Conservation (phyloP, 441 rosid species). For the Gossypium gossypioides region DNA sequence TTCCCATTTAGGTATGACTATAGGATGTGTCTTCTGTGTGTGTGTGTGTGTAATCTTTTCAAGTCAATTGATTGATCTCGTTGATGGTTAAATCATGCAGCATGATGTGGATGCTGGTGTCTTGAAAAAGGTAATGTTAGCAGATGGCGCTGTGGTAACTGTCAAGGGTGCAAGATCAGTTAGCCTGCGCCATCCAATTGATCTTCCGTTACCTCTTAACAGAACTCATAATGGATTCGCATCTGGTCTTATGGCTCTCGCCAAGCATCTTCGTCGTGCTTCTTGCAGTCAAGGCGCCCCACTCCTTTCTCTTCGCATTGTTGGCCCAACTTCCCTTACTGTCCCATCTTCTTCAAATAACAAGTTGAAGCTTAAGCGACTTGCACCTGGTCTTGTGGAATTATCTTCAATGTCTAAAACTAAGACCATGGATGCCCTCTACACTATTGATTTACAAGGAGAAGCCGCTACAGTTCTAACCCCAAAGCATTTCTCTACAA, state of each 20-base stretch:
- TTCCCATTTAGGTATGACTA: not conserved
- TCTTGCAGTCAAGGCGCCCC: conserved; percentile 35
- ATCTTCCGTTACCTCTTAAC: conserved; percentile 68
- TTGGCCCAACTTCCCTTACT: conserved; percentile 68
- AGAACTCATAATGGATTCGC: conserved; percentile 53
- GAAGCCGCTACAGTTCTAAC: conserved; percentile 44
- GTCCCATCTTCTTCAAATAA: conserved; percentile 45
- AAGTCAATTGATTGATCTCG: conserved; percentile 1
- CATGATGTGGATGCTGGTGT: conserved; percentile 93
- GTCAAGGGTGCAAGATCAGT: conserved; percentile 90
- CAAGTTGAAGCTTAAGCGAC: conserved; percentile 77
- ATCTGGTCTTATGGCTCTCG: conserved; percentile 67
- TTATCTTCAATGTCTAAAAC: conserved; percentile 43
- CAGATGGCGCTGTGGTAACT: conserved; percentile 82
- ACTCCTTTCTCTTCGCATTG: conserved; percentile 72
- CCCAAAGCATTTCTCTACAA: conserved; percentile 56
- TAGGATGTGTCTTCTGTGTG: no score
- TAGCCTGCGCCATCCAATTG: conserved; percentile 72
- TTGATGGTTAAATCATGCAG: conserved; percentile 28
- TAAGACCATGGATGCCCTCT: conserved; percentile 24
- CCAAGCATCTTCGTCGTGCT: conserved; percentile 62
- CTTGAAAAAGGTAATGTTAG: conserved; percentile 71
- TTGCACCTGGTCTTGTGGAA: conserved; percentile 86
- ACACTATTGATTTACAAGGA: conserved; percentile 24
- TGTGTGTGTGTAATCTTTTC: not conserved